These are phyloP conservation scores for Favolaschia claudopus DNA, from an alignment of 768 basidiomycete genomes.

Conservation along the genomic window DNA sequence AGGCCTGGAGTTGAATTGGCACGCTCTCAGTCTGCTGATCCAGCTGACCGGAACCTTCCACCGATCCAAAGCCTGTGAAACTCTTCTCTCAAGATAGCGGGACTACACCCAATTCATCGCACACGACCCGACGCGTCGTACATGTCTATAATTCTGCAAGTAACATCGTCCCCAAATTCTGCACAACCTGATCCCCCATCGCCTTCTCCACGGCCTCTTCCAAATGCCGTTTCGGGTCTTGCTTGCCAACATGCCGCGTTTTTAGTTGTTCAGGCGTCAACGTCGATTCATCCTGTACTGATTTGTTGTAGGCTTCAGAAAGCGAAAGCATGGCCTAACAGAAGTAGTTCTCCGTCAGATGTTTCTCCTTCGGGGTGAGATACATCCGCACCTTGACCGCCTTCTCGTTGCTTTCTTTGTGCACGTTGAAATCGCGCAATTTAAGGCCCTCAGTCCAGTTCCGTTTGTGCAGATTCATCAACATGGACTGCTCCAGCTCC, in stretches of 20 bases:
- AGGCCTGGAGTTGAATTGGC: slow-evolving; percentile 4
- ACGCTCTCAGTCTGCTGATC: slow-evolving; percentile 27
- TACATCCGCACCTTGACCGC: slow-evolving; percentile 83
- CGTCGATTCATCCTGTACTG: slow-evolving; percentile 98
- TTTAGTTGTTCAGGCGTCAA: slow-evolving; percentile 92
- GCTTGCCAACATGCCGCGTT: slow-evolving; percentile 96
- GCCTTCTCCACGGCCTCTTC: slow-evolving; percentile 98
- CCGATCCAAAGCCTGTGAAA: too few species aligned
- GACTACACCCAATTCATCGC: not conserved
- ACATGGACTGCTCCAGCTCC: slow-evolving; percentile 96
- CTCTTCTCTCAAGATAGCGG: not conserved
- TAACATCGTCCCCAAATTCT: slow-evolving; percentile 94
- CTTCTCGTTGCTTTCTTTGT: slow-evolving; percentile 90
- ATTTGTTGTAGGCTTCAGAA: slow-evolving; percentile 96
- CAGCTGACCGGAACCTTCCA: not conserved
- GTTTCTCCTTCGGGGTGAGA: too few species aligned
- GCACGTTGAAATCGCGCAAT: slow-evolving; percentile 86
- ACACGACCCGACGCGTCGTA: slow-evolving; percentile 15
- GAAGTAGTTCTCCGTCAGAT: slow-evolving; percentile 12
- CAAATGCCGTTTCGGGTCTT: slow-evolving; percentile 97
- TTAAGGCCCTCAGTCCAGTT: slow-evolving; percentile 99
- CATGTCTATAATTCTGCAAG: slow-evolving; percentile 78
- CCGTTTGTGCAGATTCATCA: slow-evolving; percentile 98
- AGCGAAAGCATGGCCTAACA: slow-evolving; percentile 89
- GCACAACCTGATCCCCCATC: slow-evolving; percentile 97